A percentile compares a stretch with the other conserved stretches of the same genome.
phyloP scores from a whole-genome alignment of 805 yeast species.

The Komagataella mondaviorum region DNA sequence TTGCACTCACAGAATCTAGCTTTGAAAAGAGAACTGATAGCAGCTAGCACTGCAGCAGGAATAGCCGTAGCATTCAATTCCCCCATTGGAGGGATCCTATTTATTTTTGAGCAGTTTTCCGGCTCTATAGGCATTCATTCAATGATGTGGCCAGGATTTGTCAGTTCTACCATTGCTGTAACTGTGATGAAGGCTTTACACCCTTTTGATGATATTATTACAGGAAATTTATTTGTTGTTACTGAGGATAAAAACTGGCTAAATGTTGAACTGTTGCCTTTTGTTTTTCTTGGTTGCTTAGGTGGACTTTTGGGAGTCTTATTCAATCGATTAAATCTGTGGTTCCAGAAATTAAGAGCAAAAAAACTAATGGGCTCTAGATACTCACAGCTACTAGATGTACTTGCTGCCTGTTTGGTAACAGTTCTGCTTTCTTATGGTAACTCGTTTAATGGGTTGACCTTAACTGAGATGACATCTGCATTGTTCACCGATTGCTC shows the following conservation, averaged over 20 bases:
- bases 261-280: constrained; percentile 56
- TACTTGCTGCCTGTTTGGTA: constrained; percentile 28
- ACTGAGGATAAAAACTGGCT: constrained; percentile 64
- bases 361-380: constrained; percentile 12
- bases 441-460: constrained; percentile 34
- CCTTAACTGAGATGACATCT: constrained; percentile 43
- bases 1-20: constrained; percentile 31
- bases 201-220: constrained; percentile 31
- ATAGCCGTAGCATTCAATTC: constrained; percentile 77
- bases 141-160: constrained; percentile 75
- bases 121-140: constrained; percentile 48
- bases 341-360: constrained; percentile 23
- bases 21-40: constrained; percentile 45
- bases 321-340: constrained; percentile 34
- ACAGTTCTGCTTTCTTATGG: constrained; percentile 49
- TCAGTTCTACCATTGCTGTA: constrained; percentile 64
- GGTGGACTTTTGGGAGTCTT: constrained; percentile 58
- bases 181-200: constrained; percentile 39
- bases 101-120: constrained; percentile 57
- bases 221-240: constrained; percentile 39
- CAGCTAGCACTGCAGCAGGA: constrained; percentile 77
- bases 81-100: constrained; percentile 80
- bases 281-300: constrained; percentile 49
- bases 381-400: constrained; percentile 27
- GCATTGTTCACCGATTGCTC: constrained; percentile 58